Evolutionary conservation across 176 grass and related monocot genomes (phyloP), one percentile per base, ranked within the genome.

Genomic region (Carex cristatella): DNA sequence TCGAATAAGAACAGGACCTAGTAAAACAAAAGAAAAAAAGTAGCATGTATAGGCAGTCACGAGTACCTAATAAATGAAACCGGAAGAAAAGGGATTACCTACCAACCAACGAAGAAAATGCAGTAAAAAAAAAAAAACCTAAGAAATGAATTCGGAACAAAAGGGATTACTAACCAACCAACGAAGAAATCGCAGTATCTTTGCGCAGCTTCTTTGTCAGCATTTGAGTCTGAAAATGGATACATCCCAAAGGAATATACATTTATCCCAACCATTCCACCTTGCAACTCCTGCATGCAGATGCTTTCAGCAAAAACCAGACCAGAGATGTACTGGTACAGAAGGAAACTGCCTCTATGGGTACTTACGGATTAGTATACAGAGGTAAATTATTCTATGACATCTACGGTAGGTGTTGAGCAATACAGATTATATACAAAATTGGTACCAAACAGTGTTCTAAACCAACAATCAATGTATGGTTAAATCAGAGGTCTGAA

Each of bases 251-350:
- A 38, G 27, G 85, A 81, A 80, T 86, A 93, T 0, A 87, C 27
- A 69, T 88, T 91, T 54, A 94, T 85, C 42, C 91, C 89, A 61
- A 97, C 42, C 49, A 65, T 65, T 48, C 86, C 91, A 14, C 87
- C 87, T 70, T 94, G 91, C 42, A 46, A 9, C 2, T 55, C 67
- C 91, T 97, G 81, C 75, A 48, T 59, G 30, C 23, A 55, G 19
- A 31, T 76, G 23, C 31, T 30, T 31, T 32, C 19, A 76, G 48
- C 19, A 76, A 55, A 64, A 42, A 85, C 13, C 0, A 16, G 65
- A 78, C 51, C 31, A 46, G 32, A 28, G 19, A 30, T 79, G 48
- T 58, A 58, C 48, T n/a, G 23, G 19, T 40, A 53, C 23, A 54
- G 0, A 65, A 27, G 4, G 16, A 30, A 44, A 73, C 7, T 71